Conservation (phyloP, 257 asterid genomes). For the Mentha longifolia region DNA sequence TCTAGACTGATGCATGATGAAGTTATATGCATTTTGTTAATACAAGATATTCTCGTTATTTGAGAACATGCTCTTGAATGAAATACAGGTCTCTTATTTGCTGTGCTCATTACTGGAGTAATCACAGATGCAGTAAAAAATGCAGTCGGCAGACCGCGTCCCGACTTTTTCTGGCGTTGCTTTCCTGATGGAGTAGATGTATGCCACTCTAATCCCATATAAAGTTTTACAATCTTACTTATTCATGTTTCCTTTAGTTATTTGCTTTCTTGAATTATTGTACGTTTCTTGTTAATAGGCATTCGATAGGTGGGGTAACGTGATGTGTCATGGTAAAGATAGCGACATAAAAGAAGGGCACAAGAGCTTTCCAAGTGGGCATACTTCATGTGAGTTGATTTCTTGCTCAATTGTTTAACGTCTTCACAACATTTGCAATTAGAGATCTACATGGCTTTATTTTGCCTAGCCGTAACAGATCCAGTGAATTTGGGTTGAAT, state of each 20-base stretch:
- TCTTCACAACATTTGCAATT: no score
- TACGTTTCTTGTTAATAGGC: slow-evolving; percentile 39
- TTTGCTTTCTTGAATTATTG: neutral
- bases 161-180: slow-evolving; percentile 90
- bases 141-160: slow-evolving; percentile 93
- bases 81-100: slow-evolving; percentile 77
- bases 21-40: neutral
- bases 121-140: slow-evolving; percentile 80
- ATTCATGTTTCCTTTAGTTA: neutral
- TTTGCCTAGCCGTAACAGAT: no score
- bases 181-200: slow-evolving; percentile 85
- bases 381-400: slow-evolving; percentile 72
- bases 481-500: no score
- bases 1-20: neutral
- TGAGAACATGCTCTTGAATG: slow-evolving; percentile 14
- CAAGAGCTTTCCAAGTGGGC: slow-evolving; percentile 97
- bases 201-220: slow-evolving; percentile 30
- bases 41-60: neutral
- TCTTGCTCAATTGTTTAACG: neutral
- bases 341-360: slow-evolving; percentile 87
- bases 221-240: neutral
- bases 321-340: slow-evolving; percentile 68
- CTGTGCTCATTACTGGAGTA: slow-evolving; percentile 77
- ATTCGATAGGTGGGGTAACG: slow-evolving; percentile 68
- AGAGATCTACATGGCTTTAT: no score